A percentile compares a stretch with the other conserved stretches of the same genome.
Conservation (phyloP, 805 yeast species). For the Hanseniaspora vineae region DNA sequence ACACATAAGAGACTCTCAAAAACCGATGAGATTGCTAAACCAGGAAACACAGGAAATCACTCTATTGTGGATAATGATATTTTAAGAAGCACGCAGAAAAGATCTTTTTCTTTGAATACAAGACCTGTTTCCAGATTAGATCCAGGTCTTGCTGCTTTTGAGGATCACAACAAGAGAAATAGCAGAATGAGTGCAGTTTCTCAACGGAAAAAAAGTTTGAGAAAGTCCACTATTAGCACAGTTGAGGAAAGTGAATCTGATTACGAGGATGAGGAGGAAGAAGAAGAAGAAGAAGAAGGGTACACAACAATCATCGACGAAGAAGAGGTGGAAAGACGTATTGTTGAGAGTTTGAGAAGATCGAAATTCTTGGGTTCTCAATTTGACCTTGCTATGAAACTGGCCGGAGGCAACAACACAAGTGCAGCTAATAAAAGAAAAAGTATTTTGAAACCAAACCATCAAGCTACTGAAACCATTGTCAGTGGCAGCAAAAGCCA, state of each 20-base stretch:
- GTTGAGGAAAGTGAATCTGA: slow-evolving; percentile 7
- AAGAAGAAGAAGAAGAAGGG: slow-evolving; percentile 13
- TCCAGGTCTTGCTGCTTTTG: slow-evolving; percentile 26
- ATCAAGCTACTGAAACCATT: slow-evolving; percentile 1
- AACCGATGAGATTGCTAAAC: not conserved
- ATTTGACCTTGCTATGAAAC: slow-evolving; percentile 6
- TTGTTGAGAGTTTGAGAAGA: slow-evolving; percentile 31
- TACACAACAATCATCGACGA: slow-evolving; percentile 9
- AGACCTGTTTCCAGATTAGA: slow-evolving; percentile 33
- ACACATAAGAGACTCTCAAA: not conserved
- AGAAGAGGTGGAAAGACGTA: slow-evolving; percentile 15
- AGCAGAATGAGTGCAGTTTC: not conserved
- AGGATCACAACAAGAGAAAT: slow-evolving; percentile 5
- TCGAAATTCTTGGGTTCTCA: slow-evolving; percentile 31
- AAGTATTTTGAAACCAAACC: slow-evolving; percentile 2
- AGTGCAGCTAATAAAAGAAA: slow-evolving; percentile 4
- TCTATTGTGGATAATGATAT: slow-evolving; percentile 15
- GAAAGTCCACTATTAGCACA: slow-evolving; percentile 4
- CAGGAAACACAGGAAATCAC: slow-evolving; percentile 8
- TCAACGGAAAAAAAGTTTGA: not conserved
- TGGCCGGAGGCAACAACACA: slow-evolving; percentile 17
- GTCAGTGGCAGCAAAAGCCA: slow-evolving; percentile 1
- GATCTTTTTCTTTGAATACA: slow-evolving; percentile 27
- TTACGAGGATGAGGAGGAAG: slow-evolving; percentile 4
- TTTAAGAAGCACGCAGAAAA: slow-evolving; percentile 20